Evolutionary conservation across 1,284 basidiomycete species (phyloP).

Genomic region (Rhodotorula sp.): DNA sequence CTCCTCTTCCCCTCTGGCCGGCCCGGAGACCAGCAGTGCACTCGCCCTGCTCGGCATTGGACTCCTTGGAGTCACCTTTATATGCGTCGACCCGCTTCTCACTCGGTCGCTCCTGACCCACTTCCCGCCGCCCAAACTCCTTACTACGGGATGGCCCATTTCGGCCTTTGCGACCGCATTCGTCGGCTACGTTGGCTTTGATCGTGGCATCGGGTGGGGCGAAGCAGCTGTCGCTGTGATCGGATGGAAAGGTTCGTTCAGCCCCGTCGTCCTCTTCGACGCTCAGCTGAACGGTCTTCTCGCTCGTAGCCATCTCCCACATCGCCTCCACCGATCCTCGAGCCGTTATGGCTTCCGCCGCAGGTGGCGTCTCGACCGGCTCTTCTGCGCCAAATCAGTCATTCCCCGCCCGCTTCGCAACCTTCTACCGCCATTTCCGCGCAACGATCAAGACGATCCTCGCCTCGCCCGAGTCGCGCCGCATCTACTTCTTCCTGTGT

Average conservation of each 20-base stretch:
- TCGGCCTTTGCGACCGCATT: constrained; percentile 27
- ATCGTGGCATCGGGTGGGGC: constrained; percentile 16
- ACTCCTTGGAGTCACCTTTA: constrained; percentile 9
- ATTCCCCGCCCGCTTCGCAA: constrained; percentile 31
- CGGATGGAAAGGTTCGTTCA: constrained; percentile 39
- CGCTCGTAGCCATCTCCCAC: constrained; percentile 38
- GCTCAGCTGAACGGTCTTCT: neutral
- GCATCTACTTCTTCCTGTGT: constrained; percentile 95
- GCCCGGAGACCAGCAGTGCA: neutral
- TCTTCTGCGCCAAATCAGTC: constrained; percentile 11
- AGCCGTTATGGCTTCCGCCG: constrained; percentile 24
- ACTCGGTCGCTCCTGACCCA: constrained; percentile 28
- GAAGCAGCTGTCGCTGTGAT: constrained; percentile 36
- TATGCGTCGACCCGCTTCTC: constrained; percentile 41
- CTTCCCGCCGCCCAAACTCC: constrained; percentile 31
- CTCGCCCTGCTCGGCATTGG: neutral
- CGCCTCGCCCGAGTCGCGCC: constrained; percentile 84
- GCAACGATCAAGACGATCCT: constrained; percentile 74
- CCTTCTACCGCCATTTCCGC: constrained; percentile 42
- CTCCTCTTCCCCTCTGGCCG: neutral
- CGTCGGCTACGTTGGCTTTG: constrained; percentile 43
- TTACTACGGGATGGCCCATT: constrained; percentile 36
- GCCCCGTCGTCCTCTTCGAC: neutral
- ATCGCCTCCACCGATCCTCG: constrained; percentile 43
- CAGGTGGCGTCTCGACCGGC: constrained; percentile 16